A percentile compares a stretch with the other conserved stretches of the same genome.
Conservation (phyloP, 768 basidiomycete genomes). For the Hericium erinaceus region DNA sequence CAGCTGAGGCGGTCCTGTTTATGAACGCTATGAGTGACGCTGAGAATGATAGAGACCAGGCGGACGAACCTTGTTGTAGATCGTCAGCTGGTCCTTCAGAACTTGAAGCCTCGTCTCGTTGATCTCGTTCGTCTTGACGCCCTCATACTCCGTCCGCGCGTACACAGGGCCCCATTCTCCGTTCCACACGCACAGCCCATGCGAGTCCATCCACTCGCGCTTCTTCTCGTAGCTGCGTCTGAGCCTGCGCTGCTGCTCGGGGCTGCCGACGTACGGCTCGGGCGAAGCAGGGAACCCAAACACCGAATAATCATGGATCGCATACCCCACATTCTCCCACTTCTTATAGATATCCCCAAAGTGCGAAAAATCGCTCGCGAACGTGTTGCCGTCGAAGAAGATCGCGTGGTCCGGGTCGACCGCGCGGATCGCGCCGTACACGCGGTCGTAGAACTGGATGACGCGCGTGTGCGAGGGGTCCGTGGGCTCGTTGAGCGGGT, state of each 20-base stretch:
- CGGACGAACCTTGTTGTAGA: constrained; percentile 50
- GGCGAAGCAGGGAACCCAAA: constrained; percentile 62
- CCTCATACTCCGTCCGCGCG: constrained; percentile 43
- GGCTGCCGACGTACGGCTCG: constrained; percentile 43
- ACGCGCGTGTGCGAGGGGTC: constrained; percentile 60
- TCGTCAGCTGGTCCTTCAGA: constrained; percentile 61
- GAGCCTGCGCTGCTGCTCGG: constrained; percentile 43
- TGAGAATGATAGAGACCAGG: not conserved
- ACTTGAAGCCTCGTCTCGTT: constrained; percentile 59
- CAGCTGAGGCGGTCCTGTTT: constrained; percentile 55
- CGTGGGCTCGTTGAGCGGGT: constrained; percentile 78
- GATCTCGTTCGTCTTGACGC: constrained; percentile 50
- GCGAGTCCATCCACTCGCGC: constrained; percentile 66
- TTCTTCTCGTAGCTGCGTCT: constrained; percentile 61
- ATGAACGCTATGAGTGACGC: not conserved
- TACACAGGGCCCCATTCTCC: constrained; percentile 85
- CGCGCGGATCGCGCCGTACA: constrained; percentile 61
- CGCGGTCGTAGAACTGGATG: constrained; percentile 55
- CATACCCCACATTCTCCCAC: constrained; percentile 67
- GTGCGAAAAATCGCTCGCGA: constrained; percentile 68
- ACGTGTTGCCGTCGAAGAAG: constrained; percentile 82
- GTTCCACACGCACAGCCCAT: constrained; percentile 62
- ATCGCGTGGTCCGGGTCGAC: constrained; percentile 64
- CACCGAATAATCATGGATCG: constrained; percentile 70
- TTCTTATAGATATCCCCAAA: constrained; percentile 54